Percentiles rank a stretch among this genome's conserved stretches.
Conservation (phyloP, 805 yeast species). For the Cyberlindnera mrakii region DNA sequence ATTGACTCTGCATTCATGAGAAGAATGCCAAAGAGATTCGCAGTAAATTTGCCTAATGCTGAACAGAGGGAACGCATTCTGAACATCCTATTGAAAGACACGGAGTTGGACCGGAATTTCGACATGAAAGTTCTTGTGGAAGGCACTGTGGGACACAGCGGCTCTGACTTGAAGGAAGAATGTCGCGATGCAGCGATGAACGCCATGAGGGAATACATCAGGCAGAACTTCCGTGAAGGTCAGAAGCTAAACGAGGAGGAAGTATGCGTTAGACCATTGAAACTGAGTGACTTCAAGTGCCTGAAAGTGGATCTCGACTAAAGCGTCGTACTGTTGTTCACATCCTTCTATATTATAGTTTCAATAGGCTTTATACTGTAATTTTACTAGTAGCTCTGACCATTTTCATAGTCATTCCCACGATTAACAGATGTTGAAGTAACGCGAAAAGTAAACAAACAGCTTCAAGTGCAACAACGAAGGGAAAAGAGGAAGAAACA, state of each 20-base stretch:
- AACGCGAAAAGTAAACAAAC: conserved; percentile 8
- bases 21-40: conserved; percentile 86
- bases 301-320: neutral
- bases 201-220: conserved; percentile 82
- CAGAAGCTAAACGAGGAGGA: conserved; percentile 31
- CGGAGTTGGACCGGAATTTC: conserved; percentile 52
- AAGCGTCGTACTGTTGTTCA: too few relatives aligned
- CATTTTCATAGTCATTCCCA: too few relatives aligned
- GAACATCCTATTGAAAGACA: conserved; percentile 58
- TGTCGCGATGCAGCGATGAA: conserved; percentile 91
- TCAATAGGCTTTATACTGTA: too few relatives aligned
- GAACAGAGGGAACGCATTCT: conserved; percentile 68
- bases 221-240: conserved; percentile 36
- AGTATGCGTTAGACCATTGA: conserved; percentile 52
- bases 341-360: too few relatives aligned
- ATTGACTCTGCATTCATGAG: conserved; percentile 90
- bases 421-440: too few relatives aligned
- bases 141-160: conserved; percentile 72
- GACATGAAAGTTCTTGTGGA: conserved; percentile 54
- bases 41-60: conserved; percentile 65
- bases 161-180: conserved; percentile 85
- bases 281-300: conserved; percentile 47
- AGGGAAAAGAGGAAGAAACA: neutral
- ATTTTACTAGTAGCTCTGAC: too few relatives aligned
- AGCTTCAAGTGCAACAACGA: neutral